These are phyloP conservation scores for Ampelocalamus luodianensis DNA, from an alignment of 176 grass and related monocot genomes.

Conservation along the genomic window DNA sequence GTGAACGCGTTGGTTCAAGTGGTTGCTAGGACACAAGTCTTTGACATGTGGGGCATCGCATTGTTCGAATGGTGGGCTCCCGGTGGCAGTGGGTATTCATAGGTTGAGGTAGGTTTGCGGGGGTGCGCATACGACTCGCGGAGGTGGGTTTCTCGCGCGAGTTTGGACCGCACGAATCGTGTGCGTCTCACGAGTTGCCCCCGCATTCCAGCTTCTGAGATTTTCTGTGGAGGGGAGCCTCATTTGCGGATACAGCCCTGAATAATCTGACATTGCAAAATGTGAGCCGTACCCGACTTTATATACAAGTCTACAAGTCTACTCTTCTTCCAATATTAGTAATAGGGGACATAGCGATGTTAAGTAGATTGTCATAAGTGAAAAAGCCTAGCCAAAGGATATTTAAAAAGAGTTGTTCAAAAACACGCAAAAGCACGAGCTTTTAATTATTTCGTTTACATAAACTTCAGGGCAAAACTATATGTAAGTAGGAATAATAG, in stretches of 20 bases:
- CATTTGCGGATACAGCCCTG: background rate
- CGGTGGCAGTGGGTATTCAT: fast-evolving
- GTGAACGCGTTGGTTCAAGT: background rate
- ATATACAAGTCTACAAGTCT: too few species aligned
- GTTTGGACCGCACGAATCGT: conserved; percentile 51
- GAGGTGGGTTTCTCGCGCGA: conserved; percentile 11
- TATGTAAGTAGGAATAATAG: too few species aligned
- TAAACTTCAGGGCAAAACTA: too few species aligned
- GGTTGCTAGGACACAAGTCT: fast-evolving
- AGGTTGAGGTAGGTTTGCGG: background rate
- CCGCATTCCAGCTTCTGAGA: background rate
- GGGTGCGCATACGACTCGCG: conserved; percentile 6
- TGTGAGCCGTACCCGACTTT: too few species aligned
- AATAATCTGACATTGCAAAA: background rate
- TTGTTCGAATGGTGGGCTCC: background rate
- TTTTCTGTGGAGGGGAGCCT: background rate
- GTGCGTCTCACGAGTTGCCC: conserved; percentile 34
- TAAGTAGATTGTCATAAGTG: too few species aligned
- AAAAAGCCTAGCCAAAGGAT: too few species aligned
- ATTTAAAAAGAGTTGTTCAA: too few species aligned
- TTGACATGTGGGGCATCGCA: background rate
- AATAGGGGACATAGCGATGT: too few species aligned
- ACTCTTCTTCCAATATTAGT: too few species aligned
- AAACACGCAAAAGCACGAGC: too few species aligned
- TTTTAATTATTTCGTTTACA: too few species aligned